Conservation (phyloP, 2,329 filamentous ascomycete genomes). For the Ophiostoma montium region DNA sequence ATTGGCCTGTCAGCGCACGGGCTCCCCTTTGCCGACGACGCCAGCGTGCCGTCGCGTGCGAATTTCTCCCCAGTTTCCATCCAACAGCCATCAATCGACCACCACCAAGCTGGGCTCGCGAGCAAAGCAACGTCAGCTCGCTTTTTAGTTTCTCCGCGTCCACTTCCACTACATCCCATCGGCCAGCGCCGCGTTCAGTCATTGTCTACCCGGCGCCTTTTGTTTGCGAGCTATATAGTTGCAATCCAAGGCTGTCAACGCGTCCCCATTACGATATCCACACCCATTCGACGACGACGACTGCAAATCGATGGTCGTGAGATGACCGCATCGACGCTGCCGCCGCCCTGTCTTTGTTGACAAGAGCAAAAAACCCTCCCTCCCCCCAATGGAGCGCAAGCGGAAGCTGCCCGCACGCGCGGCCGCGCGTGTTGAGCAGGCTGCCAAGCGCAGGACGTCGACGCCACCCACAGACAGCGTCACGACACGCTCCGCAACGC, state of each 20-base stretch:
- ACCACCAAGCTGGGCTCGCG: too few species aligned
- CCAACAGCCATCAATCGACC: not conserved
- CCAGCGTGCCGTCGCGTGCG: slow-evolving; percentile 6
- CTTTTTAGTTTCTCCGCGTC: slow-evolving; percentile 8
- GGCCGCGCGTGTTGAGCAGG: slow-evolving; percentile 44
- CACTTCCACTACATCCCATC: not conserved
- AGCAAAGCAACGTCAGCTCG: not conserved
- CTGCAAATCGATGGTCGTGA: slow-evolving; percentile 5
- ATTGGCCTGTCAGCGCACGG: slow-evolving; percentile 8
- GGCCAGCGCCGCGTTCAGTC: too few species aligned
- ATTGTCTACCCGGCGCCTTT: too few species aligned
- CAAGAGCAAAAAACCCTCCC: not conserved
- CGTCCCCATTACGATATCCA: not conserved
- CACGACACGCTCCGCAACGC: slow-evolving; percentile 32
- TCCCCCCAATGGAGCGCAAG: slow-evolving; percentile 42
- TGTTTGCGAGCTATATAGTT: too few species aligned
- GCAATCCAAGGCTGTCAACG: too few species aligned
- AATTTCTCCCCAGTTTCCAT: slow-evolving; percentile 2
- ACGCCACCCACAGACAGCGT: slow-evolving; percentile 31
- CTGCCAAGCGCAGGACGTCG: slow-evolving; percentile 43
- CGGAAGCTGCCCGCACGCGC: slow-evolving; percentile 50
- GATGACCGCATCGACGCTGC: slow-evolving; percentile 8
- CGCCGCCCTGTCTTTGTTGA: slow-evolving; percentile 9
- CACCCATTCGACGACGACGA: not conserved
- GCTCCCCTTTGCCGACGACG: slow-evolving; percentile 1